Evolutionary conservation across 2,329 filamentous ascomycete genomes (phyloP), one percentile per base, ranked within the genome.

Genomic region (Colletotrichum tofieldiae): DNA sequence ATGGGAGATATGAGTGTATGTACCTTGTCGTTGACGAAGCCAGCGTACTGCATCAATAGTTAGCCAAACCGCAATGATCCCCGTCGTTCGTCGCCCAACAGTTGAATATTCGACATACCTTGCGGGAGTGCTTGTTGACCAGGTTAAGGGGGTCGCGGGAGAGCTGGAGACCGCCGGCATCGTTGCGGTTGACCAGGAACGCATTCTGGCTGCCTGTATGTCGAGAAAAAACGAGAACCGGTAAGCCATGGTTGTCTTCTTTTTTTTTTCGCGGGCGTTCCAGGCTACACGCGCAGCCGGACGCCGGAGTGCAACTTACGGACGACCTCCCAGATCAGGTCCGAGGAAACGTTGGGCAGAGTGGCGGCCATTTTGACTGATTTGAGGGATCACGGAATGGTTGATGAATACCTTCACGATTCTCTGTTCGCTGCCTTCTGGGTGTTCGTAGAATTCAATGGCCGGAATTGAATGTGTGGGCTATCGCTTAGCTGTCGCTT

Each of bases 11-110:
- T 39, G 32, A 26, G 8, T 51, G 52, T 35, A 61, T 75, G 78
- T 93, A 96, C 94, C 93, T 98, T 96, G 84, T 92, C 90, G 89
- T 97, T 98, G 86, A 94, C 91, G 86, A 95, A 97, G 82, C 96
- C 96, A 80, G 94, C 94, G 86, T 98, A 91, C 94, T 97, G 82
- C 75, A 75, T 67, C 67, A 55, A 61, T 39, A 69, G 77, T 88
- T 81, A 87, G 83, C 77, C 37, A 47, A 62, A 62, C 37, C 43
- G 58, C 52, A 9, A 56, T n/a, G n/a, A 26, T 26, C 32, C 20
- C 35, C 26, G 26, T 18, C 56, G n/a, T 37, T 32, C 6, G 3
- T 41, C 41, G 41, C 29, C 11, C 6, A 51, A 41, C 32, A 23
- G 5, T 41, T n/a, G 23, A 9, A 14, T 20, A 35, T 18, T 12